Evolutionary conservation across 2,329 filamentous ascomycete genomes (phyloP), one percentile per base, ranked within the genome.

Genomic region (Cordyceps tenuipes): DNA sequence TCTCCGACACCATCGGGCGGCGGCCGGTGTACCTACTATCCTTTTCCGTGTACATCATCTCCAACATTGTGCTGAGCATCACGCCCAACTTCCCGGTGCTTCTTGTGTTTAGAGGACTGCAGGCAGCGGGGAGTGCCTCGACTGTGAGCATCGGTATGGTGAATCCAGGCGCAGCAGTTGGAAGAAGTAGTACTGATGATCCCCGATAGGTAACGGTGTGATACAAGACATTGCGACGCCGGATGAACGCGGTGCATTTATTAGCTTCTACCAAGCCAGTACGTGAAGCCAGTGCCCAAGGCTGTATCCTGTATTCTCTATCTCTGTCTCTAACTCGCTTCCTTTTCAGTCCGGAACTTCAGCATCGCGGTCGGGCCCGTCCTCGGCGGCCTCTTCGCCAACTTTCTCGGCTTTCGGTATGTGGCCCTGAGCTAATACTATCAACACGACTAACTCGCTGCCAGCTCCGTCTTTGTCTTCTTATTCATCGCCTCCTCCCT

Each of bases 1-100:
- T 82, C 17, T 78, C 78, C 5, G 79, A 82, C 63, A 69, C 70
- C 0, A 57, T 75, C 6, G 79, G 79, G 1, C 73, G 79, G 8
- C 73, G 79, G 36, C 70, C 72, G 1, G 73, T 76, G n/a, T 79
- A 76, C 59, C 71, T 77, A 26, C 71, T 71, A 26, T 76, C 77
- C 5, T 77, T 82, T 44, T 43, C 69, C 29, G 73, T 82, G 10
- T 82, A 80, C 57, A 72, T 79, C 4, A 60, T 72, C 31, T 71
- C 79, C 8, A 81, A 80, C 61, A 69, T 81, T 23, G 74, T 68
- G 0, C 70, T 82, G 15, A 76, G 70, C n/a, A 72, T 79, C 10
- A 73, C 72, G 4, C 71, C 72, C 1, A 78, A 73, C 55, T 79
- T 77, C 63, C 66, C 70, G 0, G 64, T 75, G 9, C 70, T 81